Evolutionary conservation across 306 rosid genomes (phyloP).

Genomic region (Rubus idaeus): DNA sequence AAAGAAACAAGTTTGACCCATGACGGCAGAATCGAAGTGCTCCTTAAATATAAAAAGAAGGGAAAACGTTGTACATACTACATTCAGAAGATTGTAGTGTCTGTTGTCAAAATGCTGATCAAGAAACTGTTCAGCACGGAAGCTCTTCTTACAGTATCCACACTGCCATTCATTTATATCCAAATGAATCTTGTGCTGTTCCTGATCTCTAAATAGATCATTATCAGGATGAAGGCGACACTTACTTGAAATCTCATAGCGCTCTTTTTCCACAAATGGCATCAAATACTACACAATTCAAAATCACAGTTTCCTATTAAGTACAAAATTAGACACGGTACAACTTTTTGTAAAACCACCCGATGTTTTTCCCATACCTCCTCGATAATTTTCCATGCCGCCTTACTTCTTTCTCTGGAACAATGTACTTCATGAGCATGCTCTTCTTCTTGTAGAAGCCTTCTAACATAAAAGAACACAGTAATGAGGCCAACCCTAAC

Average conservation of each 20-base stretch:
- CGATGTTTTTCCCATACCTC: conserved; percentile 45
- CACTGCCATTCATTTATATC: conserved; percentile 86
- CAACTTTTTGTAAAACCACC: not conserved
- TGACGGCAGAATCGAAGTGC: not conserved
- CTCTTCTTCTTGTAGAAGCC: conserved; percentile 43
- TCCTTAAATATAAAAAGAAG: conserved; percentile 32
- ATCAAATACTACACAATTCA: conserved; percentile 65
- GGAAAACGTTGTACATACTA: conserved; percentile 54
- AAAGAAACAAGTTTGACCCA: not conserved
- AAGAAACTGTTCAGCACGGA: conserved; percentile 81
- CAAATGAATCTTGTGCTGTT: conserved; percentile 71
- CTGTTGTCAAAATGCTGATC: conserved; percentile 93
- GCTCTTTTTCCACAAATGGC: conserved; percentile 76
- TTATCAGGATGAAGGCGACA: conserved; percentile 81
- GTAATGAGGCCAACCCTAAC: not conserved
- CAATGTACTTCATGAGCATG: conserved; percentile 67
- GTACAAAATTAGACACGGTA: conserved; percentile 22
- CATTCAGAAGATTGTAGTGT: conserved; percentile 82
- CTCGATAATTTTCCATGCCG: conserved; percentile 68
- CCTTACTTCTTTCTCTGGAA: conserved; percentile 89
- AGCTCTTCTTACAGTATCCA: conserved; percentile 94
- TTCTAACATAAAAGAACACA: conserved; percentile 32
- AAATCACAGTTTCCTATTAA: conserved; percentile 20
- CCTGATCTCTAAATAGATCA: conserved; percentile 88
- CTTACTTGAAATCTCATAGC: conserved; percentile 56